Conservation (phyloP, 2,329 filamentous ascomycete species). For the Hawksworthiomyces lignivorus region DNA sequence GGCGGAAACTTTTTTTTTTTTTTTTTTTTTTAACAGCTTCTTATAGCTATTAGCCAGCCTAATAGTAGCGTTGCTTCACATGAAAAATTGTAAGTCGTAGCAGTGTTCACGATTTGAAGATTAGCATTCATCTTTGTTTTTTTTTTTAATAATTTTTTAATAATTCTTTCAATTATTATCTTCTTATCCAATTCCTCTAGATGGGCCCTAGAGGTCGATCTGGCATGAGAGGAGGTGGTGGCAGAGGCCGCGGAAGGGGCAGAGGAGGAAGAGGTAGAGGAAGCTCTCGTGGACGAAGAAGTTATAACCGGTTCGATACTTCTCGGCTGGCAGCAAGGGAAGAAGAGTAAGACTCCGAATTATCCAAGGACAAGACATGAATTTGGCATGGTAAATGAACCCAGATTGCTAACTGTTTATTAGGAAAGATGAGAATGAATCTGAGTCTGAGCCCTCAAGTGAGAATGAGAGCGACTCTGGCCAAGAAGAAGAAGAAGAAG, state of each 20-base stretch:
- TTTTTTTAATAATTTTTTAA: no score
- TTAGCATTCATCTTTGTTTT: no score
- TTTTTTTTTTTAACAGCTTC: constrained; percentile 6
- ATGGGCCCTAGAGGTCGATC: constrained; percentile 29
- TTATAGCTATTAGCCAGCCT: no score
- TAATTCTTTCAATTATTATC: no score
- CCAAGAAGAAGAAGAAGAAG: constrained; percentile 39
- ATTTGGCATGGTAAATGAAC: no score
- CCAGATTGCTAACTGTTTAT: constrained; percentile 1
- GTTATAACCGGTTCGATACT: constrained; percentile 36
- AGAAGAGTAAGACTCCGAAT: constrained; percentile 33
- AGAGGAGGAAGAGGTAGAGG: constrained; percentile 21
- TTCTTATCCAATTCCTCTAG: no score
- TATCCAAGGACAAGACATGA: no score
- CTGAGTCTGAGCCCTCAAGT: constrained; percentile 10
- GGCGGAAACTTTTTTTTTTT: constrained; percentile 7
- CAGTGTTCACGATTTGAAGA: no score
- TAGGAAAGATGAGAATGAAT: constrained; percentile 1
- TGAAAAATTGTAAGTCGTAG: no score
- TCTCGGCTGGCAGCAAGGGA: constrained; percentile 38
- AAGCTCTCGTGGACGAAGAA: constrained; percentile 16
- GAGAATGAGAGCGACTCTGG: constrained; percentile 13
- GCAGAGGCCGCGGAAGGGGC: constrained; percentile 20
- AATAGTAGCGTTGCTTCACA: no score
- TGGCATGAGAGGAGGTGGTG: constrained; percentile 24